phyloP scores from a whole-genome alignment of 495 filamentous ascomycete genomes.

The Glonium stellatum region DNA sequence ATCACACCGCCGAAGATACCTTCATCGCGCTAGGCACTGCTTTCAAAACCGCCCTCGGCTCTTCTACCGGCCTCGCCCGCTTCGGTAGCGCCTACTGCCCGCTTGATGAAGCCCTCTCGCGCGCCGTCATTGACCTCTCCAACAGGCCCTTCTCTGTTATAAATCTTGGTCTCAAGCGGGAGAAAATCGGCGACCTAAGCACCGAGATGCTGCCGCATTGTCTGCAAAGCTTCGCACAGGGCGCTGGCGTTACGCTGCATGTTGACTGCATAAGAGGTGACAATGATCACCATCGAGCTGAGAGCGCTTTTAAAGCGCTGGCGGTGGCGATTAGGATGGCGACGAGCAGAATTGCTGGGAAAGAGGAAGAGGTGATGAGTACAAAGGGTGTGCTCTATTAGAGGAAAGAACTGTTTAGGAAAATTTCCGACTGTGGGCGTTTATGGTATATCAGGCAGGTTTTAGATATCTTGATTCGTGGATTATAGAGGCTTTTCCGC shows the following conservation, averaged over 20 bases:
- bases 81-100: slow-evolving; percentile 89
- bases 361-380: slow-evolving; percentile 85
- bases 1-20: slow-evolving; percentile 95
- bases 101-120: slow-evolving; percentile 88
- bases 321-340: slow-evolving; percentile 77
- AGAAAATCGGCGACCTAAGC: slow-evolving; percentile 89
- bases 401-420: not conserved
- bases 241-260: slow-evolving; percentile 84
- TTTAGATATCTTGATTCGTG: too few relatives aligned
- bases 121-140: slow-evolving; percentile 90
- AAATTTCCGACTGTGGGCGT: too few relatives aligned
- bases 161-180: slow-evolving; percentile 70
- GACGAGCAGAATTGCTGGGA: slow-evolving; percentile 62
- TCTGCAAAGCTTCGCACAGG: slow-evolving; percentile 85
- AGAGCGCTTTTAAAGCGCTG: slow-evolving; percentile 95
- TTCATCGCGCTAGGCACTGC: slow-evolving; percentile 84
- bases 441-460: too few relatives aligned
- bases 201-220: slow-evolving; percentile 97
- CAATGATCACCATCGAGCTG: slow-evolving; percentile 94
- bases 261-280: slow-evolving; percentile 80
- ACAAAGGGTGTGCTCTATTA: slow-evolving; percentile 76
- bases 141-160: slow-evolving; percentile 81
- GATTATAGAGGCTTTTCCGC: too few relatives aligned
- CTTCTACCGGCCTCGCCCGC: slow-evolving; percentile 70
- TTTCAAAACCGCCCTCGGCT: slow-evolving; percentile 69